A percentile compares a stretch with the other conserved stretches of the same genome.
phyloP scores from a whole-genome alignment of 192 early-diverging fungal species.

The Coemansia sp. region DNA sequence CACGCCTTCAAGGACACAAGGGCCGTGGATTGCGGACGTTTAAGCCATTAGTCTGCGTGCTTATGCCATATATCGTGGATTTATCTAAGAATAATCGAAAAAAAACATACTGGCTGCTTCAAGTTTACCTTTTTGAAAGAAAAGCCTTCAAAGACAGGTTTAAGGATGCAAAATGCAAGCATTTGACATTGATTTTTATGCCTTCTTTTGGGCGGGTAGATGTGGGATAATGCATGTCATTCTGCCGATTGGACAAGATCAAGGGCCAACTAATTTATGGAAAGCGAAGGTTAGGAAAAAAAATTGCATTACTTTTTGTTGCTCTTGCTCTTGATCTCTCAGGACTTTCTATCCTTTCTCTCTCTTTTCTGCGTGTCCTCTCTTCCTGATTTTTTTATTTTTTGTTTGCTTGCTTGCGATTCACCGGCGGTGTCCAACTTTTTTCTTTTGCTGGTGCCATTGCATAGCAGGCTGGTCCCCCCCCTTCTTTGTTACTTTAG shows the following conservation, averaged over 20 bases:
- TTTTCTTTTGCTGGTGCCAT: background rate
- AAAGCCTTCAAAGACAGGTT: background rate
- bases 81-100: too few relatives aligned
- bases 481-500: background rate
- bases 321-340: background rate
- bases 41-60: too few relatives aligned
- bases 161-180: background rate
- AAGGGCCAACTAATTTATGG: background rate
- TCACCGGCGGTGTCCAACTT: background rate
- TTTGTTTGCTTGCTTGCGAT: conserved; percentile 7
- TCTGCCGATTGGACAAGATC: background rate
- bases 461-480: background rate
- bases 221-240: background rate
- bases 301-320: background rate
- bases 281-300: background rate
- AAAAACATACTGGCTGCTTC: too few relatives aligned
- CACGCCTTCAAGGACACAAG: too few relatives aligned
- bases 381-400: background rate
- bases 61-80: too few relatives aligned
- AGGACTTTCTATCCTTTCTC: too few relatives aligned
- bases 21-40: too few relatives aligned
- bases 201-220: background rate
- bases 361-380: background rate
- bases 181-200: background rate
- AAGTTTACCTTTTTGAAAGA: too few relatives aligned